Evolutionary conservation across 257 asterid species (phyloP).

Genomic region (Penstemon eatonii): DNA sequence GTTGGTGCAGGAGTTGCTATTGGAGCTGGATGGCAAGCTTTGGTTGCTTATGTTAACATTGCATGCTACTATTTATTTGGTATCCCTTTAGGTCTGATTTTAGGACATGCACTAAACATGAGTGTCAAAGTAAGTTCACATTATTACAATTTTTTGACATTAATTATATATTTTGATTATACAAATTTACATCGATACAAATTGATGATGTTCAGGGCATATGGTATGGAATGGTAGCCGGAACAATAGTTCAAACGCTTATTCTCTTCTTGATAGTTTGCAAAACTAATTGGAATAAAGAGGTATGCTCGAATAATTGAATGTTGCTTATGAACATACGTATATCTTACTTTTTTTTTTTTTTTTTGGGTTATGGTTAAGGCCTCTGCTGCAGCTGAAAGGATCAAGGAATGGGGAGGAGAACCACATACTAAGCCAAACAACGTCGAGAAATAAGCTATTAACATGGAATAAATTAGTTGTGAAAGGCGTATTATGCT

Average conservation of each 20-base stretch:
- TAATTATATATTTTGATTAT: too few relatives aligned
- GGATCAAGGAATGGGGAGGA: constrained; percentile 53
- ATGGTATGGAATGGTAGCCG: constrained; percentile 55
- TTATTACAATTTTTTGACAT: neutral
- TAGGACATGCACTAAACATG: constrained; percentile 35
- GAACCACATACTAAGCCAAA: neutral
- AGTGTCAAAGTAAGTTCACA: constrained; percentile 39
- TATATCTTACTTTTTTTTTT: too few relatives aligned
- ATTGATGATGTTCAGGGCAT: constrained; percentile 36
- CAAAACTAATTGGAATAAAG: constrained; percentile 56
- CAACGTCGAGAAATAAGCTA: too few relatives aligned
- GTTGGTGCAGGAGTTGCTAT: constrained; percentile 45
- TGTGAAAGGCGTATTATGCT: too few relatives aligned
- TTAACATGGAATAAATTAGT: too few relatives aligned
- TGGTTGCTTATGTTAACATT: constrained; percentile 51
- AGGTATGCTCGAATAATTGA: constrained; percentile 25
- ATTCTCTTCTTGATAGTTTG: constrained; percentile 38
- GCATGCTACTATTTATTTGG: constrained; percentile 49
- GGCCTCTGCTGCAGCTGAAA: constrained; percentile 46
- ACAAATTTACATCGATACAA: too few relatives aligned
- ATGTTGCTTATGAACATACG: neutral
- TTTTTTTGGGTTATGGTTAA: constrained; percentile 1
- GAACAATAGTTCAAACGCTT: constrained; percentile 45
- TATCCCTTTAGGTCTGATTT: constrained; percentile 42
- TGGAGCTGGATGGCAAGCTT: constrained; percentile 60